Evolutionary conservation across 2,329 filamentous ascomycete species (phyloP), one percentile per base, ranked within the genome.

Genomic region (Lachnellula suecica): DNA sequence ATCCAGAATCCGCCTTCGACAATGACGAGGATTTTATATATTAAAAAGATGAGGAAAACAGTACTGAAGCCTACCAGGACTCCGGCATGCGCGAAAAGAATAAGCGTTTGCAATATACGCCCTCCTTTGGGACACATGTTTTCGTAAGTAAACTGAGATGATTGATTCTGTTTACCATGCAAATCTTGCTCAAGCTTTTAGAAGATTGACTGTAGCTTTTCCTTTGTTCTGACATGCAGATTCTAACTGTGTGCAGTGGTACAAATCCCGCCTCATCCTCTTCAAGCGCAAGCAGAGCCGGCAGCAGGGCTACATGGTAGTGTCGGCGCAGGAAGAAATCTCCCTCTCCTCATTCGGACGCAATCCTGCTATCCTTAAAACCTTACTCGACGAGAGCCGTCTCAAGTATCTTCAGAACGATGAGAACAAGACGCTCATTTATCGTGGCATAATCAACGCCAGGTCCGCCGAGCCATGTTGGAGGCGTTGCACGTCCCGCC

Each of bases 91-190:
- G n/a, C n/a, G 38, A 52, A 19, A 53, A 44, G 37, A 34, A 51
- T 15, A 42, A 43, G 25, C 69, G 68, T 40, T 59, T 70, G 24
- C 67, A 70, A 27, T 88, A 85, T 68, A 88, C 84, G 0, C 86
- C 86, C 0, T 79, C 81, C 0, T 79, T 83, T 47, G 85, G 85
- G 6, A 78, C 70, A 5, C 83, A 88, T 63, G 80, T 78, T 63
- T 88, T 89, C 68, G 37, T 40, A 22, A 40, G 37, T 40, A 40
- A 40, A 40, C 7, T n/a, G 37, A 40, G 15, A n/a, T 22, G 6
- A 6, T 6, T 22, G 7, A n/a, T 8, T 17, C 7, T 40, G 15
- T 40, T 6, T 22, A 6, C n/a, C 37, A 22, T n/a, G n/a, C n/a
- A 40, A 40, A 40, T 22, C n/a, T n/a, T 40, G 15, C 6, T 6